These are phyloP conservation scores for Hura crepitans DNA, from an alignment of 441 rosid genomes.

Conservation along the genomic window DNA sequence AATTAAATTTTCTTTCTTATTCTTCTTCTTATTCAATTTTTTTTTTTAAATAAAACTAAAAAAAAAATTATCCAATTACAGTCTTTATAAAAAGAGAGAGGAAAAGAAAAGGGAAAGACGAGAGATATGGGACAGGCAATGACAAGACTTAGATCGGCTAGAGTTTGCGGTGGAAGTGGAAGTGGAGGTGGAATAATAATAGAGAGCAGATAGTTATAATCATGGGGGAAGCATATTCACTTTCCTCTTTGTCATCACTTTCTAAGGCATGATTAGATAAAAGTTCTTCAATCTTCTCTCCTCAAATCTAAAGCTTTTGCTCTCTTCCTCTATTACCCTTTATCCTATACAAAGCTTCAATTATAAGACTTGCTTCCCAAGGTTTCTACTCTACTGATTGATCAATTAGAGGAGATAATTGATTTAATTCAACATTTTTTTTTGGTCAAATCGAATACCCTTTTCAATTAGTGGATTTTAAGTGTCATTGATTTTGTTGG, in stretches of 20 bases:
- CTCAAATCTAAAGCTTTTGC: not conserved
- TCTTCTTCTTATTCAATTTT: too few relatives aligned
- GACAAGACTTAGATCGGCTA: slow-evolving; percentile 46
- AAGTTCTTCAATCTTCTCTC: slow-evolving; percentile 49
- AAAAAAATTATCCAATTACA: not conserved
- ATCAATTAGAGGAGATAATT: not conserved
- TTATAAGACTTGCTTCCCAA: slow-evolving; percentile 42
- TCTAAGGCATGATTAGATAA: slow-evolving; percentile 80
- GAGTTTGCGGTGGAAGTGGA: slow-evolving; percentile 54
- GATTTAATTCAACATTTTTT: not conserved
- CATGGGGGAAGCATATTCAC: slow-evolving; percentile 70
- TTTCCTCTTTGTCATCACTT: slow-evolving; percentile 81
- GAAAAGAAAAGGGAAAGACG: not conserved
- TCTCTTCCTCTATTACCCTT: slow-evolving; percentile 19
- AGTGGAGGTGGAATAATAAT: slow-evolving; percentile 43
- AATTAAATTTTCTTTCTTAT: slow-evolving; percentile 17
- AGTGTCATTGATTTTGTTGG: not conserved
- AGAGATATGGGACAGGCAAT: slow-evolving; percentile 20
- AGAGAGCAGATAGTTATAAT: slow-evolving; percentile 46
- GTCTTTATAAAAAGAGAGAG: slow-evolving; percentile 18
- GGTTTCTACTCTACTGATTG: slow-evolving; percentile 25
- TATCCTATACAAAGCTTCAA: slow-evolving; percentile 20
- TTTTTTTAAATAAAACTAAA: too few relatives aligned
- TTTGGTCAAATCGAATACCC: not conserved
- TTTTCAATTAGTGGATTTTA: not conserved